Base-by-base conservation (phyloP, 2,329 filamentous ascomycete species). In the Penicillium corylophilum region DNA sequence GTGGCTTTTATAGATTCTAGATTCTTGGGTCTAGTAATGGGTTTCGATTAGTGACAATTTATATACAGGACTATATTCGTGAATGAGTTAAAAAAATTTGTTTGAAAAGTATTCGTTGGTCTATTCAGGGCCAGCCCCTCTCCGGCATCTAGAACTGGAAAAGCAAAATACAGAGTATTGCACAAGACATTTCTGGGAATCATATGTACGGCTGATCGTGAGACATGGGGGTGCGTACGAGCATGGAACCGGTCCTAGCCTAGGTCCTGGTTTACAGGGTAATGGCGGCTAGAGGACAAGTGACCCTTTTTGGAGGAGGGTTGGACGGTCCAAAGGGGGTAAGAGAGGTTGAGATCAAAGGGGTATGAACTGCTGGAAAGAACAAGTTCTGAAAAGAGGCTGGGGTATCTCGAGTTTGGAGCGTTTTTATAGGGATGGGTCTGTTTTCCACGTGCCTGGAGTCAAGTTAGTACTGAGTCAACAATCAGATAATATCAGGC, bases 371-470 rank as follows among this genome's bases (percentile, higher is more conserved):
- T 16, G n/a, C 7, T 18, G 33, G 33, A 35, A 35, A 16, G 33
- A 16, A 4, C n/a, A 16, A 8, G 16, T 9, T 18, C 7, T 18
- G 33, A 18, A 18, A 35, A 35, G 43, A 18, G 33, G 16, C 31
- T 33, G 20, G 22, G 33, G 38, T 42, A 42, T 35, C 16, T 42
- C 28, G 26, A 8, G 6, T 10, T n/a, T 40, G 3, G 15, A 16
- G 20, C 23, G 16, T 8, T 42, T 35, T 64, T 48, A 70, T 18
- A 71, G 58, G 8, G 67, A 68, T 15, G 68, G 64, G 39, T 71
- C 68, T 12, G 69, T 69, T 54, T 73, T 73, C 70, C 70, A 73
- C 26, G 70, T 62, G 26, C 70, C 70, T 73, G 23, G 24, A 16
- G 13, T 13, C 12, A 43, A 12, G 28, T 46, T 43, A 64, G 57